phyloP scores from a whole-genome alignment of 768 basidiomycete genomes.

The Rubroboletus satanas region DNA sequence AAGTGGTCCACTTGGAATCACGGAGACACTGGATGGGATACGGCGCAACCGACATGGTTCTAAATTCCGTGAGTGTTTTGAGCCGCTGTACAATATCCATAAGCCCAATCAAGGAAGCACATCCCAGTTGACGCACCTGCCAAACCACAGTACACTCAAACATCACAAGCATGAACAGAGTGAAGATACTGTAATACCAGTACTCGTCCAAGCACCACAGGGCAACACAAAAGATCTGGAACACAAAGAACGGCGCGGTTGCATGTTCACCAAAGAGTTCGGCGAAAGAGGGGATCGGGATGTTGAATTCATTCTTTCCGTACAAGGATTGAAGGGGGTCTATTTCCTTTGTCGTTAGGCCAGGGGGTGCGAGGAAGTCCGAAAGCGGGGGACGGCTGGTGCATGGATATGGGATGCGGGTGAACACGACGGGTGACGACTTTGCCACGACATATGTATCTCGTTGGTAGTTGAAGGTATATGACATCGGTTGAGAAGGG shows the following conservation, averaged over 20 bases:
- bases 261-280: constrained; percentile 95
- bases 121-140: constrained; percentile 59
- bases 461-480: constrained; percentile 90
- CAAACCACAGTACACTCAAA: constrained; percentile 99
- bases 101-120: neutral
- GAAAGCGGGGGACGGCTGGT: constrained; percentile 64
- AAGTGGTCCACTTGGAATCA: constrained; percentile 70
- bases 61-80: constrained; percentile 88
- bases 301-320: constrained; percentile 94
- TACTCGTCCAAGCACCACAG: constrained; percentile 98
- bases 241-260: constrained; percentile 98
- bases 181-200: constrained; percentile 98
- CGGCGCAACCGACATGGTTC: constrained; percentile 93
- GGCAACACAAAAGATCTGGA: constrained; percentile 96
- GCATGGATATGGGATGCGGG: constrained; percentile 84
- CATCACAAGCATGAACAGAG: constrained; percentile 95
- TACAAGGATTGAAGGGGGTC: constrained; percentile 61
- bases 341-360: constrained; percentile 48
- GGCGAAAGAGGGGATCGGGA: constrained; percentile 91
- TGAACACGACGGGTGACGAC: constrained; percentile 58
- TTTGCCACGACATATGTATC: constrained; percentile 82
- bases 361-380: constrained; percentile 57
- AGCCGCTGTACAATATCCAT: constrained; percentile 58
- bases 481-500: constrained; percentile 54
- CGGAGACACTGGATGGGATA: constrained; percentile 83